Evolutionary conservation across 1,284 basidiomycete species (phyloP).

Genomic region (Ganoderma lingzhi): DNA sequence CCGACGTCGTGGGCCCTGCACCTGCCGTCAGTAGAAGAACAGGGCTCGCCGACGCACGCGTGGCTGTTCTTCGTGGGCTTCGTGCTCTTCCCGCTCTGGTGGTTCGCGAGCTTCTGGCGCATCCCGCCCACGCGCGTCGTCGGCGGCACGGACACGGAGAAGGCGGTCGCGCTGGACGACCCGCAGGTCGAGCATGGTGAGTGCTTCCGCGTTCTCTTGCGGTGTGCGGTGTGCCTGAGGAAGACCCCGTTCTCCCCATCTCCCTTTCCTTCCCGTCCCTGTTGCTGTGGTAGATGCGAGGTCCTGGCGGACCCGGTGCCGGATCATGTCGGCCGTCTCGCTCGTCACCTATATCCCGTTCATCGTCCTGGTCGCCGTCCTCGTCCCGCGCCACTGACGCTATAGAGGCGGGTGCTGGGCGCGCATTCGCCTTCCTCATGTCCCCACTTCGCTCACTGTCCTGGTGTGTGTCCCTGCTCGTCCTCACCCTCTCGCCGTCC

Average conservation of each 20-base stretch:
- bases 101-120: constrained; percentile 68
- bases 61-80: constrained; percentile 83
- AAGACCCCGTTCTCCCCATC: not conserved
- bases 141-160: constrained; percentile 67
- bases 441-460: constrained; percentile 6
- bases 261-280: not conserved
- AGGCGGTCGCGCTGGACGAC: constrained; percentile 77
- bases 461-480: constrained; percentile 6
- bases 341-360: constrained; percentile 81
- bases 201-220: constrained; percentile 36
- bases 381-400: constrained; percentile 48
- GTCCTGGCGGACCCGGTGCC: constrained; percentile 76
- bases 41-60: constrained; percentile 71
- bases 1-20: constrained; percentile 68
- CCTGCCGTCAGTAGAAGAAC: constrained; percentile 58
- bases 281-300: constrained; percentile 59
- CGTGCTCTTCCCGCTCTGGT: constrained; percentile 79
- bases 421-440: constrained; percentile 6
- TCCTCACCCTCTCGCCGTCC: constrained; percentile 3
- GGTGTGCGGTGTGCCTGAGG: constrained; percentile 17
- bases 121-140: constrained; percentile 69
- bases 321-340: constrained; percentile 71
- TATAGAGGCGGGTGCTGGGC: constrained; percentile 10
- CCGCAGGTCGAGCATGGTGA: constrained; percentile 79
- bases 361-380: constrained; percentile 74